Conservation (phyloP, 2,329 filamentous ascomycete species). For the Catunica adiposa region DNA sequence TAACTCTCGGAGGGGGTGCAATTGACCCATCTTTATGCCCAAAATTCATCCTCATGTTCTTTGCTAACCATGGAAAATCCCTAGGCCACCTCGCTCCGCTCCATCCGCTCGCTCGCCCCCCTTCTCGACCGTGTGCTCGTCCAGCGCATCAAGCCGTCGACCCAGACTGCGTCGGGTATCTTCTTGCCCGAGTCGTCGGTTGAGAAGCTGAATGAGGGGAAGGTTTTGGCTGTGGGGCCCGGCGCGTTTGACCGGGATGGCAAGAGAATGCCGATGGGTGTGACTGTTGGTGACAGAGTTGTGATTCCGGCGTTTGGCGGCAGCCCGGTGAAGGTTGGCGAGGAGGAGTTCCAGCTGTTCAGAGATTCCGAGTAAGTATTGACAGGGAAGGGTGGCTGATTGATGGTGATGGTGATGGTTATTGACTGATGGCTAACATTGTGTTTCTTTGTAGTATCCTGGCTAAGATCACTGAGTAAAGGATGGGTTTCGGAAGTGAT, state of each 20-base stretch:
- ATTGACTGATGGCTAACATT: background rate
- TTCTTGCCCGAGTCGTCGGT: slow-evolving; percentile 93
- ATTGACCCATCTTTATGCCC: too few relatives aligned
- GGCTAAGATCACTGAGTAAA: slow-evolving; percentile 94
- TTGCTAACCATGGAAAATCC: background rate
- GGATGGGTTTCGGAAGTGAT: background rate
- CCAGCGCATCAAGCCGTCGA: slow-evolving; percentile 91
- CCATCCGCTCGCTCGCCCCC: slow-evolving; percentile 84
- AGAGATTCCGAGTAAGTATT: slow-evolving; percentile 85
- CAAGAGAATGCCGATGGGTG: slow-evolving; percentile 71
- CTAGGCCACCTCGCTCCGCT: slow-evolving; percentile 59
- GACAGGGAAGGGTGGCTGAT: background rate
- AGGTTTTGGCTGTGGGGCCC: slow-evolving; percentile 87
- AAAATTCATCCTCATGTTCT: background rate
- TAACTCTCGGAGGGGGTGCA: too few relatives aligned
- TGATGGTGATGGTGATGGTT: background rate
- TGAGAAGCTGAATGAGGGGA: slow-evolving; percentile 96
- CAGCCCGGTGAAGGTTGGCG: slow-evolving; percentile 88
- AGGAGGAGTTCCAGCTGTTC: slow-evolving; percentile 93
- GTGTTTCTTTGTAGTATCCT: slow-evolving; percentile 50
- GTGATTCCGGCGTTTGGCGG: slow-evolving; percentile 95
- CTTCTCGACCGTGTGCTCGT: slow-evolving; percentile 97
- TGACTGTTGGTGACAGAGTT: slow-evolving; percentile 72
- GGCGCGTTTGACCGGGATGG: slow-evolving; percentile 77
- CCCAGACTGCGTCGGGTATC: slow-evolving; percentile 92